These are phyloP conservation scores for Gymnopilus junonius DNA, from an alignment of 768 basidiomycete species.

Conservation along the genomic window DNA sequence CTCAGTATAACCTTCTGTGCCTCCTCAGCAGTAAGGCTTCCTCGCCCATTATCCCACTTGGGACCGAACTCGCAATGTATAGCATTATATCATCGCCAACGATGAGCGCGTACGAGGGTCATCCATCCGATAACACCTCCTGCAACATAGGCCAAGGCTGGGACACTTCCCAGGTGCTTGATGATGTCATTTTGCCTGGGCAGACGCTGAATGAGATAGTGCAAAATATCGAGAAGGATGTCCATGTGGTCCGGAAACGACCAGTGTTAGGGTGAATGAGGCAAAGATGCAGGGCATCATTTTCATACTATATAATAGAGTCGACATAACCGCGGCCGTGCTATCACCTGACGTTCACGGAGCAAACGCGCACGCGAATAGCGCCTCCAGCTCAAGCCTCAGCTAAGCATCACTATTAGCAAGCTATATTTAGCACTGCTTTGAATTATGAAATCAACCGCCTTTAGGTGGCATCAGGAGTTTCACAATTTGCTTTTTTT, in stretches of 20 bases:
- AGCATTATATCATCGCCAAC: constrained; percentile 46
- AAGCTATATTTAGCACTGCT: too few relatives aligned
- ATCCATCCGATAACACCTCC: constrained; percentile 27
- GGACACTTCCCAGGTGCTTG: neutral
- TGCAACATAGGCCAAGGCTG: neutral
- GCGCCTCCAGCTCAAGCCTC: too few relatives aligned
- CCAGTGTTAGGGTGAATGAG: neutral
- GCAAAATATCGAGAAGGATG: neutral
- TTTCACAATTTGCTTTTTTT: too few relatives aligned
- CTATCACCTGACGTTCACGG: too few relatives aligned
- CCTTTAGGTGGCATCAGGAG: too few relatives aligned
- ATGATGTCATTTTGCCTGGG: neutral
- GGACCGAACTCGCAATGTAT: constrained; percentile 43
- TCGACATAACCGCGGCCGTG: too few relatives aligned
- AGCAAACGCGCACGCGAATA: too few relatives aligned
- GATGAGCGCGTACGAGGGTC: constrained; percentile 37
- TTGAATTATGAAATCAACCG: too few relatives aligned
- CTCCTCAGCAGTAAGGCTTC: constrained; percentile 44
- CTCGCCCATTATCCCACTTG: constrained; percentile 31
- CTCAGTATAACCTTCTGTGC: constrained; percentile 46
- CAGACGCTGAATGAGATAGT: neutral
- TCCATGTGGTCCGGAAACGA: neutral
- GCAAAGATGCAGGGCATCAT: neutral
- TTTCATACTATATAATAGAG: too few relatives aligned
- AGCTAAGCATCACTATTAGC: too few relatives aligned